These are phyloP conservation scores for Durotheca rogersii DNA, from an alignment of 495 filamentous ascomycete species.

Conservation along the genomic window DNA sequence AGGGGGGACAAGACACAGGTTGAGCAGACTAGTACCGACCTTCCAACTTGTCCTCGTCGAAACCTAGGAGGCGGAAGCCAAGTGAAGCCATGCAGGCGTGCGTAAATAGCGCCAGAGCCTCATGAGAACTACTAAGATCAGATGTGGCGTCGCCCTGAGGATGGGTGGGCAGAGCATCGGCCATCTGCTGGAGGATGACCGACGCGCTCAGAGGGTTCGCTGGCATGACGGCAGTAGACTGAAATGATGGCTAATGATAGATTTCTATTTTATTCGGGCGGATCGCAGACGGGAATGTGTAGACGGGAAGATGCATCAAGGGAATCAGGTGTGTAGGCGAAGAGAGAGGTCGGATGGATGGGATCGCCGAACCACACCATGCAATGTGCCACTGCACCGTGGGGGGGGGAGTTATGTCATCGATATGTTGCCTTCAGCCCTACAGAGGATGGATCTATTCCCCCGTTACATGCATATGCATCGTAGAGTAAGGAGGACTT, in stretches of 20 bases:
- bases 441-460: constrained; percentile 11
- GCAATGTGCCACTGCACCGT: not conserved
- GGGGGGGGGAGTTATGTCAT: constrained; percentile 27
- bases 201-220: constrained; percentile 43
- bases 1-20: constrained; percentile 43
- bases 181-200: constrained; percentile 55
- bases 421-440: constrained; percentile 32
- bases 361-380: constrained; percentile 3
- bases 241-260: too few species aligned
- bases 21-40: constrained; percentile 42
- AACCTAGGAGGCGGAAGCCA: constrained; percentile 78
- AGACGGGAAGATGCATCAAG: too few species aligned
- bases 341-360: not conserved
- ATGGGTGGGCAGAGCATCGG: constrained; percentile 57
- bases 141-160: constrained; percentile 50
- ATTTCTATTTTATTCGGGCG: too few species aligned
- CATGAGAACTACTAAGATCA: constrained; percentile 72
- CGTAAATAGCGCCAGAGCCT: constrained; percentile 79
- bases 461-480: too few species aligned
- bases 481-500: constrained; percentile 9
- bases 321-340: not conserved
- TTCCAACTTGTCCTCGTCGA: constrained; percentile 70
- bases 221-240: too few species aligned
- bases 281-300: too few species aligned
- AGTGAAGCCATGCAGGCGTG: constrained; percentile 82